Evolutionary conservation across 495 filamentous ascomycete genomes (phyloP), one percentile per base, ranked within the genome.

Genomic region (Copromyces sp.): DNA sequence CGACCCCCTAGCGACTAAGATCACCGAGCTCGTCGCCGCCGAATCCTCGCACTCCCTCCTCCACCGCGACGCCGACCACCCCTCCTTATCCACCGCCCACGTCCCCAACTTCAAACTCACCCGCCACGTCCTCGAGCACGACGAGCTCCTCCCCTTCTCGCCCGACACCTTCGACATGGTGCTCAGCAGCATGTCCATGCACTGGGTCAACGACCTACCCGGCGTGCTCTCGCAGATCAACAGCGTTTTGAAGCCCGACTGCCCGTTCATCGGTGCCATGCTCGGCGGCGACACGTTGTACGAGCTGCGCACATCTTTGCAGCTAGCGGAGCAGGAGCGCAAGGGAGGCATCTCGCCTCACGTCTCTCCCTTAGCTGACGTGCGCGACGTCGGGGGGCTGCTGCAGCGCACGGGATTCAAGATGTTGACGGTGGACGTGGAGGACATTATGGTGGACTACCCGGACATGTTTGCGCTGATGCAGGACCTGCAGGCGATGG

Each of bases 151-250:
- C 2, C 93, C 95, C 1, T 97, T 93, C 82, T 86, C 85, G 29
- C 82, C 90, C n/a, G 86, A 90, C 75, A 87, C 87, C 24, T 97
- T 98, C 82, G 93, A 97, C 82, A 90, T 95, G 41, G 92, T 97
- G 3, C 84, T 99, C 38, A 93, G 90, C 76, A 94, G 91, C 59
- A 84, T 97, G 73, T 93, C 90, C 40, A 87, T 99, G 79, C 96
- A 99, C 82, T 99, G 96, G 96, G 90, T 97, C 82, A 99, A 99
- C 81, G 92, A 99, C 79, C 87, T 99, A 9, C 95, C 96, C 0
- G 90, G 89, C 4, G 83, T 95, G 4, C 87, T 99, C 1, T 81
- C 87, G 41, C 92, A 97, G 78, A 87, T 97, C 74, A 93, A 95
- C 82, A 84, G 84, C 53, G 85, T 94, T 42, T 88, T 99, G 17